Percentiles rank a stretch among this genome's conserved stretches.
Conservation (phyloP, 2,329 filamentous ascomycete genomes). For the Aspergillus persii region DNA sequence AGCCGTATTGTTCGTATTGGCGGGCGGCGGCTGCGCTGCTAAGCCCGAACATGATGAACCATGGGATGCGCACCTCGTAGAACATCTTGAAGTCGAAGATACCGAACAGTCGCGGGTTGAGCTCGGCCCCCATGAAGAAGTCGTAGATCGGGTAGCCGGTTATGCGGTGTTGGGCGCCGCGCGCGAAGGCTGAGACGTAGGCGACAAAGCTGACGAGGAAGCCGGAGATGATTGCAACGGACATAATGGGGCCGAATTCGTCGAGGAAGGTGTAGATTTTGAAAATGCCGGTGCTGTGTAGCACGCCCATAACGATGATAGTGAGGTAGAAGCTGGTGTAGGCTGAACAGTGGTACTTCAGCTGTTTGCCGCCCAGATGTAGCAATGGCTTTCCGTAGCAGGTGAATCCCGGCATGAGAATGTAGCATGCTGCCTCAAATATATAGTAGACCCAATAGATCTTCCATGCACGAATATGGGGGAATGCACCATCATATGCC, state of each 20-base stretch:
- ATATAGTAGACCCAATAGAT: constrained; percentile 96
- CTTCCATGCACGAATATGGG: constrained; percentile 75
- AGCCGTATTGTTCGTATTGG: constrained; percentile 82
- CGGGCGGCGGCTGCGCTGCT: constrained; percentile 72
- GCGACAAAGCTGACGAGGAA: constrained; percentile 79
- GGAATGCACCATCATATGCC: constrained; percentile 81
- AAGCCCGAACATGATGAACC: constrained; percentile 83
- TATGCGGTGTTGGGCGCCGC: constrained; percentile 89
- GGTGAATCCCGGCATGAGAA: constrained; percentile 81
- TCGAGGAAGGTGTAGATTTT: constrained; percentile 89
- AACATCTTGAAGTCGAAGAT: constrained; percentile 94
- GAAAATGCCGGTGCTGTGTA: constrained; percentile 84
- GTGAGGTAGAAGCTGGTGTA: constrained; percentile 83
- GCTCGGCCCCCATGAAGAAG: constrained; percentile 89
- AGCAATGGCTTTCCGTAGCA: constrained; percentile 83
- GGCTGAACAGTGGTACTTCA: constrained; percentile 92
- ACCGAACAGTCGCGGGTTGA: constrained; percentile 81
- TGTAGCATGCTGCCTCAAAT: constrained; percentile 79
- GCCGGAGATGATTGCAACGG: constrained; percentile 87
- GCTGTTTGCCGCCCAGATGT: constrained; percentile 77
- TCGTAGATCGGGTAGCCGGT: constrained; percentile 78
- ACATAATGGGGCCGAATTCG: constrained; percentile 90
- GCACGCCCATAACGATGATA: constrained; percentile 63
- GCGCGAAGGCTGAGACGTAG: constrained; percentile 77
- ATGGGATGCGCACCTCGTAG: constrained; percentile 87